Base-by-base conservation (phyloP, 2,329 filamentous ascomycete species). In the Apiospora aurea region DNA sequence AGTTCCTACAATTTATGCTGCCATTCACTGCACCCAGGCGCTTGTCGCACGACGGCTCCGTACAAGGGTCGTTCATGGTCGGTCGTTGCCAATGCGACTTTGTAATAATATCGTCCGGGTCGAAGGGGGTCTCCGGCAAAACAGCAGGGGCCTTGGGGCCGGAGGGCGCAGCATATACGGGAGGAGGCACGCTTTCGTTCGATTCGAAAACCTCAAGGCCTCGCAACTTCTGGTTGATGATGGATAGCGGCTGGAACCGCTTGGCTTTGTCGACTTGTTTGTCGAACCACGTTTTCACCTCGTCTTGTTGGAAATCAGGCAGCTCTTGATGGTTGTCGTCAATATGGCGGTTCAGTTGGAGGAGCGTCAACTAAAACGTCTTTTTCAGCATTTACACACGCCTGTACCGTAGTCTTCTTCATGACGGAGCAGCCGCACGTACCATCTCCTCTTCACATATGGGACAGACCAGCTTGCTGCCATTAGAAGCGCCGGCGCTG, bases 361-460 rank as follows among this genome's bases (percentile, higher is more conserved):
- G 85, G 68, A 99, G 85, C 18, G 96, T 98, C 79, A 98, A 88
- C 94, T 97, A 78, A 44, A 71, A 13, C n/a, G 41, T 66, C 41
- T 64, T 5, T 38, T 64, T 78, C 57, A 79, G 77, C 70, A 69
- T 66, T n/a, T 67, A 43, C 44, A n/a, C 44, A n/a, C 29, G n/a
- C 29, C 41, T 34, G 16, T 18, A 53, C 3, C 5, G 66, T 67
- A 47, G n/a, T 26, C 41, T 47, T 64, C 29, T 47, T 64, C 29
- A n/a, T 8, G 34, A 41, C 24, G 11, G 34, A 64, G 57, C 69
- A 66, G 78, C 84, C 75, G 24, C 34, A 71, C 72, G 24, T 85
- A 96, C 95, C 96, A 99, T 99, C 82, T 98, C 95, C 84, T 98
- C 97, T 77, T 92, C 95, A 83, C 96, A 99, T 80, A 99, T 99